Conservation (phyloP, 768 basidiomycete genomes). For the Trametes cubensis region DNA sequence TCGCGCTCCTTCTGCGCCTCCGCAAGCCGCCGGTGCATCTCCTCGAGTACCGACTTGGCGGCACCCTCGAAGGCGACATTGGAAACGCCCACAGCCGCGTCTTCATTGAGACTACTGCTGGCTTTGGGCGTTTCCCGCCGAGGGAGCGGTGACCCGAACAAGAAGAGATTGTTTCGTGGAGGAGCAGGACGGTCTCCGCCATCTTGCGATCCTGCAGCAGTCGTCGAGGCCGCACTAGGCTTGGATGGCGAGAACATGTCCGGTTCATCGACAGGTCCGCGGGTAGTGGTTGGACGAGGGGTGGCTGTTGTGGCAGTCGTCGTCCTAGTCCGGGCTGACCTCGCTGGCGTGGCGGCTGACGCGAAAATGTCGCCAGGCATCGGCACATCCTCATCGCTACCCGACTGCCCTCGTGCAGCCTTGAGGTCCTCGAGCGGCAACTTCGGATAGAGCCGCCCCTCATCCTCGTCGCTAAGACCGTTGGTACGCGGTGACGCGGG, state of each 20-base stretch:
- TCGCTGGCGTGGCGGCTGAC: constrained; percentile 20
- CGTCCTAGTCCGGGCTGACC: constrained; percentile 16
- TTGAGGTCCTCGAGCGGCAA: constrained; percentile 38
- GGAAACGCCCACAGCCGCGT: constrained; percentile 40
- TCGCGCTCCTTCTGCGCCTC: constrained; percentile 49
- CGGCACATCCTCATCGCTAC: constrained; percentile 26
- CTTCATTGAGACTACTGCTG: neutral
- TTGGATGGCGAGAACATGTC: constrained; percentile 48
- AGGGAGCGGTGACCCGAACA: constrained; percentile 78
- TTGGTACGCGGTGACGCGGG: constrained; percentile 41
- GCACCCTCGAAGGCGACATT: constrained; percentile 68
- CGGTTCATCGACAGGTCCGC: constrained; percentile 37
- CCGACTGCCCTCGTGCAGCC: constrained; percentile 12
- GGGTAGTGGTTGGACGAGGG: constrained; percentile 31
- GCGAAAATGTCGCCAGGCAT: constrained; percentile 42
- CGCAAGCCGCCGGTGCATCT: constrained; percentile 77
- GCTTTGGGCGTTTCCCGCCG: constrained; percentile 42
- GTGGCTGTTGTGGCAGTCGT: constrained; percentile 33
- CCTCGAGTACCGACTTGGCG: constrained; percentile 72
- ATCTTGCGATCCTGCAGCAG: neutral
- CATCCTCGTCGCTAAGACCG: constrained; percentile 24
- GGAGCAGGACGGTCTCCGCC: constrained; percentile 13
- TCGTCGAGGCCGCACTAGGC: constrained; percentile 15
- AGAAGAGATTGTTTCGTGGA: constrained; percentile 53
- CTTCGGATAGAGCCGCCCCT: constrained; percentile 43